These are phyloP conservation scores for Boletus rex-veris DNA, from an alignment of 768 basidiomycete species.

Conservation along the genomic window DNA sequence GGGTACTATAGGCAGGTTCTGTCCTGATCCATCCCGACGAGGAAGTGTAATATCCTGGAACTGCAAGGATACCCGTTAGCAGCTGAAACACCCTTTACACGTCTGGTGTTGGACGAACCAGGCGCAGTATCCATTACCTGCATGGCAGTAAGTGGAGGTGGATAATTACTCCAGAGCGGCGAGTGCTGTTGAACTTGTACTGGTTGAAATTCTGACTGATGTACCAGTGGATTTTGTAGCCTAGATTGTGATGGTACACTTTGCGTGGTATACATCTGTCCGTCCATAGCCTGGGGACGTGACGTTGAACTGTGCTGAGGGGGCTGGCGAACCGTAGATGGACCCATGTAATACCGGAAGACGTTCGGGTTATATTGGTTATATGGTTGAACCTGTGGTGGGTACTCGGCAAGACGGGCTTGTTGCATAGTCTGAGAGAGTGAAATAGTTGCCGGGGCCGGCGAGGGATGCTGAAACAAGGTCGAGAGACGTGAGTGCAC, in stretches of 20 bases:
- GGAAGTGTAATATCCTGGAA: conserved; percentile 1
- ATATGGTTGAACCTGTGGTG: background rate
- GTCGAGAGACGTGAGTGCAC: conserved; percentile 5
- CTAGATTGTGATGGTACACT: conserved; percentile 5
- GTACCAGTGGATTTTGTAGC: background rate
- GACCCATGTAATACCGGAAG: conserved; percentile 5
- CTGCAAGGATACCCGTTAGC: background rate
- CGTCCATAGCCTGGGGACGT: background rate
- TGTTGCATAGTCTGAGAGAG: conserved; percentile 12
- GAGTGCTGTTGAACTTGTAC: conserved; percentile 4
- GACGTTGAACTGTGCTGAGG: background rate
- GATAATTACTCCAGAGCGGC: conserved; percentile 10
- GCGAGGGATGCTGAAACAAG: conserved; percentile 12
- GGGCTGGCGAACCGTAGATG: background rate
- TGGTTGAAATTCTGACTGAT: conserved; percentile 5
- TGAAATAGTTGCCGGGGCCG: background rate
- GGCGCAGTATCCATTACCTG: background rate
- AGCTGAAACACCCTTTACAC: background rate
- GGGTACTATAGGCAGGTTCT: background rate
- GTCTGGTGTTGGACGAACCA: conserved; percentile 8
- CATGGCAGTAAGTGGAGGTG: background rate
- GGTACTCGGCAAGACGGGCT: background rate
- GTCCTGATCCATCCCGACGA: background rate
- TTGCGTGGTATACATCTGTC: conserved; percentile 12
- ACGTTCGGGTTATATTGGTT: background rate